Conservation (phyloP, 2,329 filamentous ascomycete species). For the Zasmidium cellare region DNA sequence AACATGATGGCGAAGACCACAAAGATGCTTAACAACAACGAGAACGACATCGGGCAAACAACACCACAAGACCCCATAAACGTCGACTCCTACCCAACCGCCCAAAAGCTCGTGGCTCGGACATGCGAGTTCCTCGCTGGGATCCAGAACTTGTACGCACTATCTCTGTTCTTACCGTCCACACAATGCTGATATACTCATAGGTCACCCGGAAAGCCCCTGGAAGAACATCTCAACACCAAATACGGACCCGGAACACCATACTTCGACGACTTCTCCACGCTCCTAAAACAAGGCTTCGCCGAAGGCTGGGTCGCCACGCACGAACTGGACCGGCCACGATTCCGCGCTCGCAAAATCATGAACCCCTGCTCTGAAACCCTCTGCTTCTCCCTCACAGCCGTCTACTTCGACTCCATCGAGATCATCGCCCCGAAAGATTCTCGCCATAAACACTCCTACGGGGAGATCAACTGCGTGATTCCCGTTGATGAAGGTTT, state of each 20-base stretch:
- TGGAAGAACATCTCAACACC: slow-evolving; percentile 36
- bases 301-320: slow-evolving; percentile 40
- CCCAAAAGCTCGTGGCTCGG: slow-evolving; percentile 22
- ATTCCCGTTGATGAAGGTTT: slow-evolving; percentile 48
- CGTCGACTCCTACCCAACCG: slow-evolving; percentile 11
- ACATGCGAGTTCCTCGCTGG: slow-evolving; percentile 25
- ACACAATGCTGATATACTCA: too few species aligned
- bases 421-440: slow-evolving; percentile 54
- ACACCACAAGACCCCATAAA: too few species aligned
- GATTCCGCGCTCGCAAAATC: slow-evolving; percentile 50
- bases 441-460: slow-evolving; percentile 28
- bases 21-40: too few species aligned
- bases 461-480: slow-evolving; percentile 33
- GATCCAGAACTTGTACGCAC: slow-evolving; percentile 25
- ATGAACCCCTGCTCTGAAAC: slow-evolving; percentile 47
- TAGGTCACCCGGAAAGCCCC: slow-evolving; percentile 38
- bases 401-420: slow-evolving; percentile 56
- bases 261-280: slow-evolving; percentile 39
- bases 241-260: slow-evolving; percentile 38
- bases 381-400: slow-evolving; percentile 57
- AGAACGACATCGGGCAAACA: too few species aligned
- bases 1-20: too few species aligned
- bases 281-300: slow-evolving; percentile 34
- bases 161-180: background rate
- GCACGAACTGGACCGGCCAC: slow-evolving; percentile 40